Base-by-base conservation (phyloP, 106 monocot genomes). In the Apostasia ramifera region DNA sequence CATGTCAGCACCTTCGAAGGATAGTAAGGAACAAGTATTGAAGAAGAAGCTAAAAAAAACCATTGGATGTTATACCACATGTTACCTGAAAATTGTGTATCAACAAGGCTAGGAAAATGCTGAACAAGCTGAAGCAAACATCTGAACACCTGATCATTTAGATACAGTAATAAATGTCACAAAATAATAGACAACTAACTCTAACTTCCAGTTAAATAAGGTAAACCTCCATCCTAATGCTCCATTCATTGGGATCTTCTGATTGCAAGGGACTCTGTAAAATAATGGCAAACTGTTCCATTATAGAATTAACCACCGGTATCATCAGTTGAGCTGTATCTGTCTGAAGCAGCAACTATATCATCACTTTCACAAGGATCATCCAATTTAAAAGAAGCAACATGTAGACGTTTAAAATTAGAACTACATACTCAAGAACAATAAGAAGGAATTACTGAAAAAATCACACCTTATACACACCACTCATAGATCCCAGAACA, bases 181-280 rank as follows among this genome's bases (percentile, higher is more conserved):
- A 65, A 26, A 65, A 37, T 47, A 47, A 48, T 14, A 49, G n/a
- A 49, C 9, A 49, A 2, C 26, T 8, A 62, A 26, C 47, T 48
- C 14, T 63, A 13, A 37, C 15, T 37, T 4, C 43, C 37, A 65
- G 6, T 37, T 14, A 8, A 65, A 7, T 70, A 70, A 45, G 57
- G 2, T 45, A 77, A 74, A 97, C 97, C 92, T 97, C 92, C 92
- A 92, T 92, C 55, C 77, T 86, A 53, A 97, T 74, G 80, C 79
- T 81, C 97, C 97, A 97, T 53, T 92, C 97, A 83, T 92, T 89
- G 44, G 89, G 89, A 83, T 97, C 86, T 71, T 86, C 83, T n/a
- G 76, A 72, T 55, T 69, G 80, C 74, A 97, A 66, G 47, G 89
- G 84, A 72, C 79, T 57, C 77, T 89, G 82, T 70, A 97, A 66